These are phyloP conservation scores for Phanerochaete sordida DNA, from an alignment of 768 basidiomycete species.

Conservation along the genomic window DNA sequence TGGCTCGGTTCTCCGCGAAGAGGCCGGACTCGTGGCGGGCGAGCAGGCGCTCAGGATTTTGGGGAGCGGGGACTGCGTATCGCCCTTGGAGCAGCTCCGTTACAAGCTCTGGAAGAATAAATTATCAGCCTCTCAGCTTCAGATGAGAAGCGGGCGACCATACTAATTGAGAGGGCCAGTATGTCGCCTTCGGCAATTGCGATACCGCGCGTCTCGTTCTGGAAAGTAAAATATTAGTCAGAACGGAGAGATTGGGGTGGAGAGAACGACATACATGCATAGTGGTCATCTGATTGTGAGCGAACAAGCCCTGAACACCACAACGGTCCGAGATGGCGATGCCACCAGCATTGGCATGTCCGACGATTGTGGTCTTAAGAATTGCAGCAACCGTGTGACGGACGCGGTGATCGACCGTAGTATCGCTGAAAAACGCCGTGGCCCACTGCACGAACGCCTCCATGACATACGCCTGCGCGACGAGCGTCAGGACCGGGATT, in stretches of 20 bases:
- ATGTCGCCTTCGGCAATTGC: slow-evolving; percentile 46
- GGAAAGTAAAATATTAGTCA: not conserved
- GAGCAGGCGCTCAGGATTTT: slow-evolving; percentile 43
- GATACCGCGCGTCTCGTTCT: slow-evolving; percentile 37
- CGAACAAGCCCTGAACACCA: slow-evolving; percentile 65
- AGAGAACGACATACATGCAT: not conserved
- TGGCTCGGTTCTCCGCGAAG: slow-evolving; percentile 24
- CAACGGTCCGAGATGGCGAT: slow-evolving; percentile 59
- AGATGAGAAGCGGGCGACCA: too few species aligned
- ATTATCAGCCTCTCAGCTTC: too few species aligned
- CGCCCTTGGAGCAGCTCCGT: slow-evolving; percentile 56
- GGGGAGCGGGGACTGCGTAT: slow-evolving; percentile 46
- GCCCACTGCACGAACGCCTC: slow-evolving; percentile 42
- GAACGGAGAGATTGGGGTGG: not conserved
- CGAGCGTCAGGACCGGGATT: slow-evolving; percentile 51
- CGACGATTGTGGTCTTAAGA: slow-evolving; percentile 51
- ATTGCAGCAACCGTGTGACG: slow-evolving; percentile 55
- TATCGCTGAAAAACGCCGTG: slow-evolving; percentile 33
- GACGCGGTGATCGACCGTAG: slow-evolving; percentile 40
- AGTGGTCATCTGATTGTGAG: slow-evolving; percentile 49
- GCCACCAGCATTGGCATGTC: slow-evolving; percentile 49
- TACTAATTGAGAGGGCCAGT: slow-evolving; percentile 37
- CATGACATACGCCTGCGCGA: slow-evolving; percentile 50
- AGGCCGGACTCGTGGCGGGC: slow-evolving; percentile 43
- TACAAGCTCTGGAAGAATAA: slow-evolving; percentile 40